Evolutionary conservation across 2,329 filamentous ascomycete genomes (phyloP), one percentile per base, ranked within the genome.

Genomic region (Claviceps maximensis): DNA sequence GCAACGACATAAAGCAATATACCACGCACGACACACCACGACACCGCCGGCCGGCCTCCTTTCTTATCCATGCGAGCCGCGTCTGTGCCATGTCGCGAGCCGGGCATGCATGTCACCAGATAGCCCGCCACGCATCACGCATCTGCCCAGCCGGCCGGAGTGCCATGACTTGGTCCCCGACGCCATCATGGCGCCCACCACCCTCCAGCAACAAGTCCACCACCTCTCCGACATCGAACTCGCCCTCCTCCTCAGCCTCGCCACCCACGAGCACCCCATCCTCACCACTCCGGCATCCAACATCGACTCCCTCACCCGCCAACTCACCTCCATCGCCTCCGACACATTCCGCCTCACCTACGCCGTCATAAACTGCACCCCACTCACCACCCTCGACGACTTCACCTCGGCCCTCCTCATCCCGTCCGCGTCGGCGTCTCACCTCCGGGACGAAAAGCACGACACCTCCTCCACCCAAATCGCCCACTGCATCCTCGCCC

Each of bases 181-280:
- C n/a, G n/a, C n/a, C n/a, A 41, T 21, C 38, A 53, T 50, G 47
- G 41, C 47, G 12, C 47, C 53, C 19, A 27, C 44, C 47, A 46
- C 89, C 57, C 72, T 84, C 56, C 74, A 79, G 79, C 57, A 85
- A 84, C 67, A 33, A 33, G 79, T 94, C 60, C 86, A 90, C 63
- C 78, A 81, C 59, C 75, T 97, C 57, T 87, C 84, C 62, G 90
- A 96, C 71, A 76, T 96, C 42, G 90, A 96, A 70, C 80, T 97
- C 55, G 93, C 91, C 25, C 72, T 86, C 15, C 76, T 97, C 42
- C 79, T 96, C 50, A 90, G 86, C 64, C 78, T 97, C 50, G 77
- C 89, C 57, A 82, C 84, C 55, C 79, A 84, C 58, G 87, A 95
- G 67, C 90, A 97, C 67, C 95, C 89, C 70, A 82, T 97, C 60